Base-by-base conservation (phyloP, 2,329 filamentous ascomycete species). In the Myotisia sp. region DNA sequence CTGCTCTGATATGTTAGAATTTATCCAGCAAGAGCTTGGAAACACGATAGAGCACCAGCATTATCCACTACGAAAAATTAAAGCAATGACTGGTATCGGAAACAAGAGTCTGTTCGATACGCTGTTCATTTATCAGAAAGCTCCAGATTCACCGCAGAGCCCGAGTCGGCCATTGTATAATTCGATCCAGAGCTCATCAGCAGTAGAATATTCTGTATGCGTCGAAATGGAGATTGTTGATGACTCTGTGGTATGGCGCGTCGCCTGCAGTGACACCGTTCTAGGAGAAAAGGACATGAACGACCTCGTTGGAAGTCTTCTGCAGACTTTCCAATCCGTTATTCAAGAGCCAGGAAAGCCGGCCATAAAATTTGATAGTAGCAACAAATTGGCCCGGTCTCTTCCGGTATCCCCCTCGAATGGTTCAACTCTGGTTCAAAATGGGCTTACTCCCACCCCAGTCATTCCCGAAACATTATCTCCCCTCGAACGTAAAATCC, bases 141-240 rank as follows among this genome's bases (percentile, higher is more conserved):
- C 60, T 16, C 58, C 61, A 2, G 51, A 67, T 48, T 42, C 44
- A 38, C 3, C 42, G 18, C 21, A 27, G n/a, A 22, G 7, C 1
- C 36, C 43, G 1, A 29, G 36, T 0, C 26, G 48, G 1, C 33
- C 45, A 0, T 50, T 87, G 3, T 74, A 81, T 44, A 64, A 62
- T 23, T 84, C 81, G 2, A 53, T 80, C 1, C 63, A 67, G 10
- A 72, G 77, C 0, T 58, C 61, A 3, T 76, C 82, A 0, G 69
- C 76, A 14, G 74, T 87, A 1, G 84, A 92, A 42, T 92, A 86
- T 52, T 77, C 82, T 0, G 58, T 92, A 3, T 90, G 82, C 46
- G 69, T 83, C 2, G 86, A 94, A 56, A 74, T 90, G 52, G 83
- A 92, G 50, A 56, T 71, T 4, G 52, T 69, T 0, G 60, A 56